Evolutionary conservation across 768 basidiomycete genomes (phyloP), one percentile per base, ranked within the genome.

Genomic region (Mycena chlorophos): DNA sequence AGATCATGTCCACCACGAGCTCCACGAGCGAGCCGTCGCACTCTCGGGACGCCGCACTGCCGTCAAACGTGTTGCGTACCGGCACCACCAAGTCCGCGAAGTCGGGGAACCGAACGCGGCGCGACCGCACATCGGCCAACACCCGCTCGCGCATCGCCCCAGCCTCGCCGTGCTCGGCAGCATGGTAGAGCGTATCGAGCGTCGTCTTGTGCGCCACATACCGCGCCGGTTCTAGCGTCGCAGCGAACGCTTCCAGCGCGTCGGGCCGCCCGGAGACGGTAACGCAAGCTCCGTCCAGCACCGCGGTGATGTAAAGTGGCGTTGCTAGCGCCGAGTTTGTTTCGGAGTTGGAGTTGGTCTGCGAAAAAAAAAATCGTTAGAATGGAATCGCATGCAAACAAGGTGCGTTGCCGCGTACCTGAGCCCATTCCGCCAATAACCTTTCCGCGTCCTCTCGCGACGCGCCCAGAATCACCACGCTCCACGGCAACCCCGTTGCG

Each of bases 211-310:
- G 78, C 0, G 78, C 67, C 1, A 69, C 58, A 20, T 72, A 71
- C 19, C 63, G 65, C 3, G n/a, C n/a, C n/a, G 69, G 59, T 20
- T 75, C 71, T 38, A 82, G 59, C 5, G 62, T 69, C 16, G 61
- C 59, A 5, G 74, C 68, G 64, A 86, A 85, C 23, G 65, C 64
- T 5, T 68, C 63, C 27, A 87, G 68, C 43, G 75, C 50, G 56
- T 82, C 77, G 2, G 85, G 85, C 47, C 71, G 76, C 22, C 85
- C 86, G 2, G 85, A 87, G 47, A 86, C 69, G 12, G 85, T 85
- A 51, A 83, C 69, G 52, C 74, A 78, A 12, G 60, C 67, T 50
- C 75, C 71, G 55, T 78, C 77, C 47, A 81, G 70, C 54, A 83
- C 69, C 8, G 82, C 80, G 1, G 84, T 84, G 42, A 86, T 68